phyloP scores from a whole-genome alignment of 1,284 basidiomycete genomes.

The Cutaneotrichosporon sp. region DNA sequence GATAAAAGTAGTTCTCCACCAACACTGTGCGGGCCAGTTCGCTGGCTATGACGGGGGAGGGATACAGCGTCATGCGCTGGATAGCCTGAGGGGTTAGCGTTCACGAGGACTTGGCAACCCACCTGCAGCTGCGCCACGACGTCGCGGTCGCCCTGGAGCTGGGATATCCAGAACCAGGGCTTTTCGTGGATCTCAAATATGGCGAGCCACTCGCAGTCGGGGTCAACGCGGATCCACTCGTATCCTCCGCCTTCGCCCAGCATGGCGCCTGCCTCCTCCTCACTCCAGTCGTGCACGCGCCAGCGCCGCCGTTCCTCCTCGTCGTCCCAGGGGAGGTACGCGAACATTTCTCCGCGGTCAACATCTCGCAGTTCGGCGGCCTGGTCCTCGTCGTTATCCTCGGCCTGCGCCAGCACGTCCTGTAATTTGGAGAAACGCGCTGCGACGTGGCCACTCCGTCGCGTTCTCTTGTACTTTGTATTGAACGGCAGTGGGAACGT shows the following conservation, averaged over 20 bases:
- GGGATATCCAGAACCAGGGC: slow-evolving; percentile 98
- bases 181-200: slow-evolving; percentile 88
- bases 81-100: slow-evolving; percentile 62
- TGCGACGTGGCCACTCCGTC: slow-evolving; percentile 64
- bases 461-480: slow-evolving; percentile 98
- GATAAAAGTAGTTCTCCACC: slow-evolving; percentile 92
- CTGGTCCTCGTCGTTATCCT: slow-evolving; percentile 81
- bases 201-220: slow-evolving; percentile 98
- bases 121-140: slow-evolving; percentile 98
- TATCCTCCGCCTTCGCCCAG: slow-evolving; percentile 68
- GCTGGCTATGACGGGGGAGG: slow-evolving; percentile 84
- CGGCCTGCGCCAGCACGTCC: slow-evolving; percentile 85
- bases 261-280: slow-evolving; percentile 91
- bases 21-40: slow-evolving; percentile 86
- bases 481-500: slow-evolving; percentile 97
- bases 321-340: slow-evolving; percentile 86
- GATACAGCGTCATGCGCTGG: slow-evolving; percentile 70
- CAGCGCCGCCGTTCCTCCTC: slow-evolving; percentile 86
- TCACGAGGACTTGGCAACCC: slow-evolving; percentile 29
- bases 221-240: slow-evolving; percentile 99
- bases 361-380: slow-evolving; percentile 75
- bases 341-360: slow-evolving; percentile 72
- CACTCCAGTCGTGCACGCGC: slow-evolving; percentile 97
- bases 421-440: slow-evolving; percentile 74
- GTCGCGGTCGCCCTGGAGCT: slow-evolving; percentile 91